Base-by-base conservation (phyloP, 352 stramenopile species). In the Phytopythium oedochilum region DNA sequence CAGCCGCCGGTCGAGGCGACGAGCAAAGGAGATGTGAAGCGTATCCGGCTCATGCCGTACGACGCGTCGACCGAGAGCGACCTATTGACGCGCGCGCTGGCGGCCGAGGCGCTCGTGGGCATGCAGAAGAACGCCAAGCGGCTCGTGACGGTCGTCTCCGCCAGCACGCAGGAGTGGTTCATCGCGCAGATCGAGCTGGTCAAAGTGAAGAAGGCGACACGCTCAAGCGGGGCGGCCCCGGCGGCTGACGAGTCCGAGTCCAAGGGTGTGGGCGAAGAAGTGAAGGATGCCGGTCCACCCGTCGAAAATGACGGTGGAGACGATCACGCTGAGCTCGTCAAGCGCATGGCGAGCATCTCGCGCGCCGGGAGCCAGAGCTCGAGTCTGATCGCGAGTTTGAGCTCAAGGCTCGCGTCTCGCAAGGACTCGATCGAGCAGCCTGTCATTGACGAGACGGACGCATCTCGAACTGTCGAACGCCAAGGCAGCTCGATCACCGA, bases 301-400 rank as follows among this genome's bases (percentile, higher is more conserved):
- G 60, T 61, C n/a, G 40, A 29, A 0, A 23, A 32, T 12, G 23
- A 3, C 20, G 42, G 5, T 23, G 23, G 2, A 14, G 32, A 10
- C 3, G 54, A 53, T 5, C 74, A 85, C 53, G 76, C 84, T 5
- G 70, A 89, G 1, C 50, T 92, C 20, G 66, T 92, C 22, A 71
- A 83, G 47, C 79, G 83, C 32, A 92, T 92, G 83, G 83, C 79
- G 2, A 74, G 57, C 40, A 63, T 92, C 22, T 92, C 83, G 23
- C 67, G 68, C 2, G 74, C 75, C 15, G 79, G 83, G 6, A 89
- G 75, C 55, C 63, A 80, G 46, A 66, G 60, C 18, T 78, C 76
- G 0, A 71, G 70, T 0, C 36, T 92, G 7, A 83, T 91, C 35
- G 76, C 78, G 31, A 86, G 68, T 40, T 55, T 91, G 28, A 84